Percentiles rank a stretch among this genome's conserved stretches.
phyloP scores from a whole-genome alignment of 345 rosid species.

The Lepidium aucheri region DNA sequence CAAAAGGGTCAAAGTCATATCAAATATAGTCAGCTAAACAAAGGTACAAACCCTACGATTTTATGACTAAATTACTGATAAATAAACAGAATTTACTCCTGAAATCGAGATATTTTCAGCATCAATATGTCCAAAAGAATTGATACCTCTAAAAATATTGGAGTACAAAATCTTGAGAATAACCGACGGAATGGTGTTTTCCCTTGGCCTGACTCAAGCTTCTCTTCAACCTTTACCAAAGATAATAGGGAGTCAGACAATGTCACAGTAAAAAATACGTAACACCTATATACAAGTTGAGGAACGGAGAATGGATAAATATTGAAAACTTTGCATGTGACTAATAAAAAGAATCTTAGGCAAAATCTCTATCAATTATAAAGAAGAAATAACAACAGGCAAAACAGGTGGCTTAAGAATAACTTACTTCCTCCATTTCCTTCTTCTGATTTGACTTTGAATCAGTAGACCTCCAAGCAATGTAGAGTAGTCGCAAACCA shows the following conservation, averaged over 20 bases:
- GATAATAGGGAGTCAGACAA: background rate
- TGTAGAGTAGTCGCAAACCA: conserved; percentile 89
- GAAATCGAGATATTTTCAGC: background rate
- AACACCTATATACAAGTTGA: background rate
- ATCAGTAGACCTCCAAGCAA: conserved; percentile 93
- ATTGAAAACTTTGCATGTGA: background rate
- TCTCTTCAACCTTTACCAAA: conserved; percentile 80
- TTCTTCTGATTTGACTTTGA: conserved; percentile 86
- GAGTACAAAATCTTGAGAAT: conserved; percentile 92
- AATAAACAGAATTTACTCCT: background rate
- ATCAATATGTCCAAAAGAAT: background rate
- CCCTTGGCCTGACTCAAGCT: conserved; percentile 87
- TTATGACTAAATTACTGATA: background rate
- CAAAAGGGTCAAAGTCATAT: background rate
- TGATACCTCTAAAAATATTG: conserved; percentile 90
- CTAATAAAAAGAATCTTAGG: background rate
- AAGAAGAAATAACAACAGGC: background rate
- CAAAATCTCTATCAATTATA: background rate
- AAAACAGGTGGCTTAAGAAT: background rate
- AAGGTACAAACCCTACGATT: background rate
- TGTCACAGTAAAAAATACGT: background rate
- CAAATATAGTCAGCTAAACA: too few species aligned
- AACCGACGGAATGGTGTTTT: conserved; percentile 72
- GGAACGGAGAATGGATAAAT: background rate
- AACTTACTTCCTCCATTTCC: conserved; percentile 93